Base-by-base conservation (phyloP, 2,329 filamentous ascomycete genomes). In the Ceratocystis cubensis region DNA sequence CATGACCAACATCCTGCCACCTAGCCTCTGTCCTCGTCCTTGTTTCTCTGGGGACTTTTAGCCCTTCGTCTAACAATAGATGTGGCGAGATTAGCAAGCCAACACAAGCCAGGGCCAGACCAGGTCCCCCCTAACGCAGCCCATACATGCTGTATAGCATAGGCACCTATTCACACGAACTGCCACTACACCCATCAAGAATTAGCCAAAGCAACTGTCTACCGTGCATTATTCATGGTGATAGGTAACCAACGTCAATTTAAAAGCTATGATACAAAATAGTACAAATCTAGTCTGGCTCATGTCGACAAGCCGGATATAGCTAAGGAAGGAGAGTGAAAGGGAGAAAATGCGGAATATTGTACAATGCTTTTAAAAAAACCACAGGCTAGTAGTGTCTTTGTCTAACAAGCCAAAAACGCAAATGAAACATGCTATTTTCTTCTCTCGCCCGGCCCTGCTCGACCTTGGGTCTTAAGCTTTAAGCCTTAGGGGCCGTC, bases 201-300 rank as follows among this genome's bases (percentile, higher is more conserved):
- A 17, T 37, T 37, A 13, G 33, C 33, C 25, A 33, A 25, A 17
- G 15, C 53, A 53, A 20, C 48, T n/a, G 6, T 25, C 8, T 5
- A 28, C 8, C 8, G 13, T 20, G 3, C 20, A 53, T 13, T n/a
- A 15, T 30, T n/a, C 53, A 6, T 17, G 25, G 13, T 37, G 53
- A 59, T 30, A 33, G 7, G 33, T 13, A 33, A 59, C 25, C 53
- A 59, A 33, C 33, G 53, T 33, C 13, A 33, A 59, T 59, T 25
- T 63, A 63, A 63, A 28, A 63, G 61, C 61, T 53, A 63, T 63
- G 46, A 44, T 63, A 63, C 61, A 63, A 50, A 63, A 63, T 63
- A 45, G 44, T 63, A 63, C 61, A 63, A 63, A 22, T 63, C 44
- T 63, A 46, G 46, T 59, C 28, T 28, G 61, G 28, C 45, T 22